Evolutionary conservation across 495 filamentous ascomycete species (phyloP).

Genomic region (Aspergillus asperescens): DNA sequence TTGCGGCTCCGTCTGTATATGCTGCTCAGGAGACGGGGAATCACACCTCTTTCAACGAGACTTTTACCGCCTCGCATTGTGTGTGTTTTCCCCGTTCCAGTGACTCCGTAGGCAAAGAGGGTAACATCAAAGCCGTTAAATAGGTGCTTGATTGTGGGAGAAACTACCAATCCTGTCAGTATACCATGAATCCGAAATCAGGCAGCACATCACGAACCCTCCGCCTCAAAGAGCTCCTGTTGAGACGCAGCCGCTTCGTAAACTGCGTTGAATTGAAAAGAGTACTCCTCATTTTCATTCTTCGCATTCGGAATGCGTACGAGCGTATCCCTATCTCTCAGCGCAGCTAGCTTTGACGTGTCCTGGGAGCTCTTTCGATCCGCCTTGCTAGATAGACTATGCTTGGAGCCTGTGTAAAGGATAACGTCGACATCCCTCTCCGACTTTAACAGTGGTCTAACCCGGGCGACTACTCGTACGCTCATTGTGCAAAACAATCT

Average conservation of each 20-base stretch:
- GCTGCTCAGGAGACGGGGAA: conserved; percentile 79
- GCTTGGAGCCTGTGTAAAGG: conserved; percentile 50
- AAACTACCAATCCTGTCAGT: conserved; percentile 45
- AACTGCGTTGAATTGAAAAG: conserved; percentile 91
- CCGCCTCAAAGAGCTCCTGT: conserved; percentile 78
- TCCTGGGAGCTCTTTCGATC: conserved; percentile 26
- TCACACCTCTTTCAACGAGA: conserved; percentile 83
- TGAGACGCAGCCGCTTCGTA: conserved; percentile 77
- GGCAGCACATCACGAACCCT: conserved; percentile 53
- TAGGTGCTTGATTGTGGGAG: conserved; percentile 77
- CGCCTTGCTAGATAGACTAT: conserved; percentile 19
- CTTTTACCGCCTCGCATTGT: conserved; percentile 95
- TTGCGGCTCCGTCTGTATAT: conserved; percentile 84
- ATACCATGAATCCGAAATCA: not conserved
- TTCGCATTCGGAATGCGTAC: conserved; percentile 93
- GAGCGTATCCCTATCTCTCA: conserved; percentile 56
- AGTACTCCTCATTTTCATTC: conserved; percentile 84
- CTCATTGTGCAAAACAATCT: conserved; percentile 31
- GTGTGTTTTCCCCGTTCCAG: conserved; percentile 94
- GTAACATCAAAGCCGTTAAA: conserved; percentile 93
- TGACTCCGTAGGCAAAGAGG: conserved; percentile 93
- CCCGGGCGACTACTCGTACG: conserved; percentile 82
- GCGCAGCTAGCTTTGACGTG: conserved; percentile 42
- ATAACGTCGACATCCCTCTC: conserved; percentile 83
- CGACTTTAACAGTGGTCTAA: conserved; percentile 78